Base-by-base conservation (phyloP, 495 filamentous ascomycete genomes). In the Aspergillus panamensis region DNA sequence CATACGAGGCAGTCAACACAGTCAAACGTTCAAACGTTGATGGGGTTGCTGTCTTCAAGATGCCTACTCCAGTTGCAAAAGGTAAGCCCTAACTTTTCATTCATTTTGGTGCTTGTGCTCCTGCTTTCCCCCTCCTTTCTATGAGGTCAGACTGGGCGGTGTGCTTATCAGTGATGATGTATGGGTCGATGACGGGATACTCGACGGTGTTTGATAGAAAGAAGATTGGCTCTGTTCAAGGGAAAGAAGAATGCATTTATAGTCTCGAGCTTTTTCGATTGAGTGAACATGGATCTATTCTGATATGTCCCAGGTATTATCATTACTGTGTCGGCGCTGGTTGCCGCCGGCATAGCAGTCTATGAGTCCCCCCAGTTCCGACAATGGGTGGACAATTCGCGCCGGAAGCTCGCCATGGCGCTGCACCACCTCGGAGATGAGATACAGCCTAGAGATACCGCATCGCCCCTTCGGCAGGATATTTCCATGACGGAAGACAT, bases 281-380 rank as follows among this genome's bases (percentile, higher is more conserved):
- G 48, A 37, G 4, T 16, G 4, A 7, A 16, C 32, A 37, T 30
- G 49, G 7, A 19, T 25, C n/a, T 5, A 25, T 35, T 50, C 44
- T 53, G 43, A 57, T 57, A 33, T 10, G 35, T 8, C 9, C 37
- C 77, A 93, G 91, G 86, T 64, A 82, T 90, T 68, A 87, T 94
- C 14, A 83, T 94, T 63, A 87, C 84, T 59, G 80, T 90, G 13
- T 83, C 87, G 40, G 83, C 92, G 20, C 80, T 90, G 33, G 84
- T 91, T 29, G 90, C 89, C 57, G 89, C 90, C 42, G 89, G 90
- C 7, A 84, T 94, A 53, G 91, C 90, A 37, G 79, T 93, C 54
- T 96, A 96, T 72, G 89, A 94, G 67, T 89, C 84, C 19, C 90
- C 89, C 12, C 86, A 93, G 70, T 79, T 94, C 45, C 84, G 87